Evolutionary conservation across 140 eudicot species (phyloP).

Genomic region (Ambrosia hybrid): DNA sequence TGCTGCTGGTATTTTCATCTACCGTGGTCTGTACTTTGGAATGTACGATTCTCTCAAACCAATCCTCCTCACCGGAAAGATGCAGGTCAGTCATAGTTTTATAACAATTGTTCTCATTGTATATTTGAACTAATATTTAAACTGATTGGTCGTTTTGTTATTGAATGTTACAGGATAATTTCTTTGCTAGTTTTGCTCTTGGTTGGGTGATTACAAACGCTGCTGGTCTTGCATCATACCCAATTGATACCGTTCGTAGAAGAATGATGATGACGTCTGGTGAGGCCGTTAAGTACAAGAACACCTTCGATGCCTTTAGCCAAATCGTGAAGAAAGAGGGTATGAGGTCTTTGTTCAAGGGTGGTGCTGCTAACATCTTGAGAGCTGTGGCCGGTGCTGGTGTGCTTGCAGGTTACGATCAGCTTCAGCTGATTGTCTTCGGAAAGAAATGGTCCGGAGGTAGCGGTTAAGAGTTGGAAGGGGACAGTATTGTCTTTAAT

Average conservation of each 20-base stretch:
- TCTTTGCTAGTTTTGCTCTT: constrained; percentile 63
- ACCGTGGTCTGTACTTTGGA: constrained; percentile 62
- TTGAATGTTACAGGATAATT: constrained; percentile 42
- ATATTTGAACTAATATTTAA: no score
- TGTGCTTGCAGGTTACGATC: constrained; percentile 65
- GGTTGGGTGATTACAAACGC: constrained; percentile 61
- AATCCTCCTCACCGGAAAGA: constrained; percentile 47
- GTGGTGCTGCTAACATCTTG: constrained; percentile 56
- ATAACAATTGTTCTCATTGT: no score
- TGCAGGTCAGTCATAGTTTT: constrained; percentile 37
- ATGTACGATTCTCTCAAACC: constrained; percentile 64
- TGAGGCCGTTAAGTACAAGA: constrained; percentile 63
- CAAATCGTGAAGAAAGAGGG: constrained; percentile 59
- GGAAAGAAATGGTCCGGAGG: constrained; percentile 70
- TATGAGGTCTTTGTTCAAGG: constrained; percentile 52
- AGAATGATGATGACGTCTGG: constrained; percentile 75
- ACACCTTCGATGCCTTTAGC: constrained; percentile 49
- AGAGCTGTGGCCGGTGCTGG: constrained; percentile 62
- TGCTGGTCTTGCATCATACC: constrained; percentile 61
- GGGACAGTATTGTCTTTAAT: background rate
- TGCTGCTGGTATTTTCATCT: constrained; percentile 55
- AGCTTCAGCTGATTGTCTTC: constrained; percentile 49
- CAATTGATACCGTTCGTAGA: constrained; percentile 63
- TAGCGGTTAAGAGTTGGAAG: constrained; percentile 9
- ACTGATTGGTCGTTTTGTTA: background rate